A percentile compares a stretch with the other conserved stretches of the same genome.
Evolutionary conservation across 208 protist species (phyloP).

Genomic region (Hexamita inflata): DNA sequence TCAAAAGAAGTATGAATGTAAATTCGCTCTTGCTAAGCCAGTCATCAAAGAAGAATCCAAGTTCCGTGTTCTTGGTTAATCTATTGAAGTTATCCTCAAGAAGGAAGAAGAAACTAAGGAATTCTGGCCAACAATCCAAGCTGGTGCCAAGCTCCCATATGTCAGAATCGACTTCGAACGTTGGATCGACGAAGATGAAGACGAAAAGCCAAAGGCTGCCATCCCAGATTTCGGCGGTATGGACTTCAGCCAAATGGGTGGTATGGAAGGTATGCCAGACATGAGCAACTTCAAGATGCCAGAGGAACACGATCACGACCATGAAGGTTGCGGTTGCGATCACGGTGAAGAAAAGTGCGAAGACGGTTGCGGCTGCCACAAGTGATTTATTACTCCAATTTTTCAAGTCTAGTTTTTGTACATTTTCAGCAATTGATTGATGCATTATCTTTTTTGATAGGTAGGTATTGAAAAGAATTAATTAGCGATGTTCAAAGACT

Average conservation of each 20-base stretch:
- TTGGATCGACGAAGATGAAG: constrained; percentile 25
- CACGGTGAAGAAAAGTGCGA: too few relatives aligned
- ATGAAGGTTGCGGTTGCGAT: too few relatives aligned
- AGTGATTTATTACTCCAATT: too few relatives aligned
- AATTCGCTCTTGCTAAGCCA: not conserved
- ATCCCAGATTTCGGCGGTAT: not conserved
- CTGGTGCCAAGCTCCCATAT: constrained; percentile 10
- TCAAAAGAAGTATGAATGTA: not conserved
- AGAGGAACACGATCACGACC: too few relatives aligned
- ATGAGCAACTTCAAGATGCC: not conserved
- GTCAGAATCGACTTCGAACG: constrained; percentile 17
- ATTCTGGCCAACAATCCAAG: not conserved
- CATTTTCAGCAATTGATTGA: too few relatives aligned
- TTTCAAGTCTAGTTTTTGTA: too few relatives aligned
- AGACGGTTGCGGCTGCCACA: too few relatives aligned
- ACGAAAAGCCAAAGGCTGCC: not conserved
- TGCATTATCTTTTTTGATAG: too few relatives aligned
- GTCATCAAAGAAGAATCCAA: not conserved
- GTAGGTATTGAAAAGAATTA: too few relatives aligned
- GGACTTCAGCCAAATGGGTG: too few relatives aligned
- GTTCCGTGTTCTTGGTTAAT: not conserved
- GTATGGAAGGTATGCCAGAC: not conserved
- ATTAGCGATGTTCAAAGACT: too few relatives aligned
- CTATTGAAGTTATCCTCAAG: not conserved
- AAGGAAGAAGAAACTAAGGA: not conserved